These are phyloP conservation scores for Claviceps sp. DNA, from an alignment of 2,329 filamentous ascomycete species.

Conservation along the genomic window DNA sequence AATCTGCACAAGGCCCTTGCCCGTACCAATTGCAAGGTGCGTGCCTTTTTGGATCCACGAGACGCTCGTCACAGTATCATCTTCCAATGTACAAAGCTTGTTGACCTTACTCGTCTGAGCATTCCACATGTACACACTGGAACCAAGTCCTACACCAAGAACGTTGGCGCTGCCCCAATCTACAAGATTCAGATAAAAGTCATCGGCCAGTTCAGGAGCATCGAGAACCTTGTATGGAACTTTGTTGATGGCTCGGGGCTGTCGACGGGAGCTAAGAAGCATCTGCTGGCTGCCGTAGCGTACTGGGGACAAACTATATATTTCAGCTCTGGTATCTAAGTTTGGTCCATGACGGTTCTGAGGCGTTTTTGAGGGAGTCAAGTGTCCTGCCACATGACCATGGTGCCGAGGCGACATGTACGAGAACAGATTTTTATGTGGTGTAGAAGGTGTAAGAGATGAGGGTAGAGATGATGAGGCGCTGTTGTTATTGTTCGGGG, in stretches of 20 bases:
- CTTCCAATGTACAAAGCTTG: constrained; percentile 81
- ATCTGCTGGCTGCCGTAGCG: constrained; percentile 88
- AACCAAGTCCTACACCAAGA: constrained; percentile 80
- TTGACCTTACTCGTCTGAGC: constrained; percentile 82
- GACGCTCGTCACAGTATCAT: constrained; percentile 91
- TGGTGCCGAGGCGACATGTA: constrained; percentile 69
- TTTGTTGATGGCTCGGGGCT: constrained; percentile 82
- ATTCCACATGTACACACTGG: constrained; percentile 98
- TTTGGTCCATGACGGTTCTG: constrained; percentile 80
- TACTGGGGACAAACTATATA: constrained; percentile 92
- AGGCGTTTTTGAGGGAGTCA: constrained; percentile 78
- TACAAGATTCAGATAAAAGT: constrained; percentile 94
- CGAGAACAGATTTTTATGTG: constrained; percentile 92
- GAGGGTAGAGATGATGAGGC: constrained; percentile 48
- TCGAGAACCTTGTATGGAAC: constrained; percentile 97
- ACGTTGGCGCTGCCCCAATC: constrained; percentile 97
- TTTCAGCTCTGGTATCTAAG: constrained; percentile 76
- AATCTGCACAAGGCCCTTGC: constrained; percentile 89
- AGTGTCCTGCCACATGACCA: constrained; percentile 60
- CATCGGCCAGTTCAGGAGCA: constrained; percentile 87
- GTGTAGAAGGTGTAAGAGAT: constrained; percentile 79
- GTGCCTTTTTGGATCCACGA: constrained; percentile 98
- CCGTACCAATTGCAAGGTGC: constrained; percentile 88
- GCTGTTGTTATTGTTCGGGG: constrained; percentile 45
- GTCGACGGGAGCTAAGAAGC: constrained; percentile 77